These are phyloP conservation scores for Seiridium cupressi DNA, from an alignment of 2,329 filamentous ascomycete species.

Conservation along the genomic window DNA sequence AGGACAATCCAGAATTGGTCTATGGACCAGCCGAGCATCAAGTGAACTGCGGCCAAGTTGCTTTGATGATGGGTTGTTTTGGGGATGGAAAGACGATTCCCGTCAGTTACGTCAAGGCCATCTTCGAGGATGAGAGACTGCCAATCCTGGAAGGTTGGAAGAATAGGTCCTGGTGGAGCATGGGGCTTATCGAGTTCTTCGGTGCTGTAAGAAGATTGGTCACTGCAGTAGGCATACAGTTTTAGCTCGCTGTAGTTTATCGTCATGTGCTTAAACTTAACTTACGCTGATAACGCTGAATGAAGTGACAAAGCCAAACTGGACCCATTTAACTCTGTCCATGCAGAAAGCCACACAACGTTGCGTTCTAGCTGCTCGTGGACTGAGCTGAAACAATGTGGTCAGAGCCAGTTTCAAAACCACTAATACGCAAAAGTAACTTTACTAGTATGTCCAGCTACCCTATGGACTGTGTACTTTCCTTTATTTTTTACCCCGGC, in stretches of 20 bases:
- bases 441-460: not conserved
- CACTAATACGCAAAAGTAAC: not conserved
- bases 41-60: slow-evolving; percentile 6
- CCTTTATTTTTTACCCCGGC: not conserved
- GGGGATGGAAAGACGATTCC: slow-evolving; percentile 10
- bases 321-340: not conserved
- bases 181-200: slow-evolving; percentile 9
- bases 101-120: slow-evolving; percentile 6
- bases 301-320: no score
- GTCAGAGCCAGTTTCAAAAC: not conserved
- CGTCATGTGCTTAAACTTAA: no score
- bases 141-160: slow-evolving; percentile 6
- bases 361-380: not conserved
- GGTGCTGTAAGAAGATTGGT: slow-evolving; percentile 5
- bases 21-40: slow-evolving; percentile 3
- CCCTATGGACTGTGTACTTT: not conserved
- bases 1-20: slow-evolving; percentile 4
- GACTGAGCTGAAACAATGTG: not conserved
- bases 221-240: not conserved
- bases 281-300: no score
- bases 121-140: slow-evolving; percentile 8
- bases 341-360: not conserved
- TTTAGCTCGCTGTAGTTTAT: not conserved
- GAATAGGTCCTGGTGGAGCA: slow-evolving; percentile 9
- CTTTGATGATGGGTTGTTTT: slow-evolving; percentile 8